Evolutionary conservation across 1,284 basidiomycete species (phyloP).

Genomic region (Ceratobasidium sp.): DNA sequence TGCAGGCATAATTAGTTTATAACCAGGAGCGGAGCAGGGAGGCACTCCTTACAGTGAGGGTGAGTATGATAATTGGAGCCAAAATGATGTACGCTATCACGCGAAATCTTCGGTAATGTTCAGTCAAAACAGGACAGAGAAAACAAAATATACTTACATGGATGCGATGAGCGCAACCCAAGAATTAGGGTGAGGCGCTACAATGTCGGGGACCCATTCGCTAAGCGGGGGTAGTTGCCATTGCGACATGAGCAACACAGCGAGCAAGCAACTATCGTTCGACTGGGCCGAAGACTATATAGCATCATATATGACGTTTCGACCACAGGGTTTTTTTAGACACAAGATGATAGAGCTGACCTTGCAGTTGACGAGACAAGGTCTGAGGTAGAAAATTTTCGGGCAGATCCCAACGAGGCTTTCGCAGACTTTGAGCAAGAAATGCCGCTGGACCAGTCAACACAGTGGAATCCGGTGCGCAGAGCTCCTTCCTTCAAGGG

Average conservation of each 20-base stretch:
- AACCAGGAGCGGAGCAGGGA: slow-evolving; percentile 15
- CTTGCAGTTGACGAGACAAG: slow-evolving; percentile 2
- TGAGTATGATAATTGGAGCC: slow-evolving; percentile 74
- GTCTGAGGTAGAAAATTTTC: neutral
- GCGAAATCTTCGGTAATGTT: slow-evolving; percentile 60
- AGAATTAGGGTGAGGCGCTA: slow-evolving; percentile 60
- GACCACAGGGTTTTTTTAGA: neutral
- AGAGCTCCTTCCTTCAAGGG: neutral
- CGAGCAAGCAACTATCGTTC: neutral
- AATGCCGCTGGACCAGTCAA: neutral
- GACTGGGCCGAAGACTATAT: neutral
- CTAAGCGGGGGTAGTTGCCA: slow-evolving; percentile 19
- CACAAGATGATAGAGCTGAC: slow-evolving; percentile 12
- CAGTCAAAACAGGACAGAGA: slow-evolving; percentile 9
- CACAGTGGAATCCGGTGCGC: neutral
- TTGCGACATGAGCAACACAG: slow-evolving; percentile 28
- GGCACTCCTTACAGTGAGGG: slow-evolving; percentile 67
- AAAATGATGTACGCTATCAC: slow-evolving; percentile 72
- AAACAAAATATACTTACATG: too few relatives aligned
- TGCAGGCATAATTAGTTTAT: slow-evolving; percentile 1
- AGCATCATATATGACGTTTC: slow-evolving; percentile 20
- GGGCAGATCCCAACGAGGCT: neutral
- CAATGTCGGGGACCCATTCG: slow-evolving; percentile 45
- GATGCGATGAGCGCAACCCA: slow-evolving; percentile 74
- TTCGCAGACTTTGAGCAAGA: neutral